These are phyloP conservation scores for Climacium dendroides DNA, from an alignment of 225 moss, liverwort and hornwort genomes.

Conservation along the genomic window DNA sequence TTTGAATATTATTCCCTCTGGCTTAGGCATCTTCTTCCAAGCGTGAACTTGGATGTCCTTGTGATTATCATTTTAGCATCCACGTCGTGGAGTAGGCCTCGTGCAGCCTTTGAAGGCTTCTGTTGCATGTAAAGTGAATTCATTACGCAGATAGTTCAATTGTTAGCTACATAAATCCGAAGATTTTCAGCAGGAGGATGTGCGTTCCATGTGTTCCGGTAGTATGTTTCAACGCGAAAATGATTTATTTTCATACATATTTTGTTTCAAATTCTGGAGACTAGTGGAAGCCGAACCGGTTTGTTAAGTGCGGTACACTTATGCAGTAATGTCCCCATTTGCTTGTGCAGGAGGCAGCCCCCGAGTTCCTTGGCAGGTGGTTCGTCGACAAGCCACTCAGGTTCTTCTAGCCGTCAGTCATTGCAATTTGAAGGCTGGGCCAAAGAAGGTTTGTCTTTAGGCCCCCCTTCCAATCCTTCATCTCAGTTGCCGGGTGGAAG, in stretches of 20 bases:
- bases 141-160: not conserved
- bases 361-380: conserved; percentile 31
- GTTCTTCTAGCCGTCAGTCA: conserved; percentile 37
- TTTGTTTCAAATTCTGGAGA: not conserved
- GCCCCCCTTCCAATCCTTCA: conserved; percentile 17
- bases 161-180: not conserved
- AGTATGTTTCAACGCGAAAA: not conserved
- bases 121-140: not conserved
- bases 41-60: not conserved
- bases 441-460: conserved; percentile 23
- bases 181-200: not conserved
- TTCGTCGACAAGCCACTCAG: conserved; percentile 46
- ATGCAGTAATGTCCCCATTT: not conserved
- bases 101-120: not conserved
- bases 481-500: conserved; percentile 10
- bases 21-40: not conserved
- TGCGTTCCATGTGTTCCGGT: not conserved
- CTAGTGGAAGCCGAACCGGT: not conserved
- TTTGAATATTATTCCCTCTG: not conserved
- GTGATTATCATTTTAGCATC: not conserved
- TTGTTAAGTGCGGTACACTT: not conserved
- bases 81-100: not conserved
- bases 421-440: conserved; percentile 31
- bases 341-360: conserved; percentile 40
- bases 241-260: not conserved